These are phyloP conservation scores for Boletus edulis DNA, from an alignment of 768 basidiomycete species.

Conservation along the genomic window DNA sequence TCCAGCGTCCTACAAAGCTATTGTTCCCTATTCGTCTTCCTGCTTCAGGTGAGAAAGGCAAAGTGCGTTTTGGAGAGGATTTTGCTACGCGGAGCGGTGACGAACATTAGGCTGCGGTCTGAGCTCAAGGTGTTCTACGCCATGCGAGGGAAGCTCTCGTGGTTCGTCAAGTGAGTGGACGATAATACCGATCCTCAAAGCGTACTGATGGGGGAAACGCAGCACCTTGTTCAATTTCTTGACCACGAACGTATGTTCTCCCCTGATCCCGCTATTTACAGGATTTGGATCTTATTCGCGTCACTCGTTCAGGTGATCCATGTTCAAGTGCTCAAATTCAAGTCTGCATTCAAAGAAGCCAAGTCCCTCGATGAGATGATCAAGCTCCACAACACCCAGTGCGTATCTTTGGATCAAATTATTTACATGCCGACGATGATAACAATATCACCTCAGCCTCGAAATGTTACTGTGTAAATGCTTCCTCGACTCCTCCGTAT, in stretches of 20 bases:
- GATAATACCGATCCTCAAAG: too few relatives aligned
- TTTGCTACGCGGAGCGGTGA: slow-evolving; percentile 53
- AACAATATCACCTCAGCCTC: slow-evolving; percentile 40
- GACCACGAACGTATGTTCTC: slow-evolving; percentile 59
- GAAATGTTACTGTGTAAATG: slow-evolving; percentile 60
- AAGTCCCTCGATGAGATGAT: slow-evolving; percentile 79
- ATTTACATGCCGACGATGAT: not conserved
- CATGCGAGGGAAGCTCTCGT: slow-evolving; percentile 71
- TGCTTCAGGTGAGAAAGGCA: slow-evolving; percentile 72
- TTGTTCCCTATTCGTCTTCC: slow-evolving; percentile 63
- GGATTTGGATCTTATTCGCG: not conserved
- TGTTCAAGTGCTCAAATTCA: slow-evolving; percentile 58
- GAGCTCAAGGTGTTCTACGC: slow-evolving; percentile 74
- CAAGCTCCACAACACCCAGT: slow-evolving; percentile 67
- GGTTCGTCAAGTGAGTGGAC: slow-evolving; percentile 78
- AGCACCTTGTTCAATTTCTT: slow-evolving; percentile 70
- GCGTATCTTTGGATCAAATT: slow-evolving; percentile 23
- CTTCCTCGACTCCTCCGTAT: slow-evolving; percentile 60
- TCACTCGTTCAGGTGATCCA: slow-evolving; percentile 58
- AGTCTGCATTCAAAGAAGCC: slow-evolving; percentile 48
- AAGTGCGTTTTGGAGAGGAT: slow-evolving; percentile 71
- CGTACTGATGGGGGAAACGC: slow-evolving; percentile 1
- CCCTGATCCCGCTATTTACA: not conserved
- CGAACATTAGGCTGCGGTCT: slow-evolving; percentile 32
- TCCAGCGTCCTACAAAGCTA: slow-evolving; percentile 56